Percentiles rank a stretch among this genome's conserved stretches.
phyloP scores from a whole-genome alignment of 177 flowering plant genomes.

The Vitis hybrid region DNA sequence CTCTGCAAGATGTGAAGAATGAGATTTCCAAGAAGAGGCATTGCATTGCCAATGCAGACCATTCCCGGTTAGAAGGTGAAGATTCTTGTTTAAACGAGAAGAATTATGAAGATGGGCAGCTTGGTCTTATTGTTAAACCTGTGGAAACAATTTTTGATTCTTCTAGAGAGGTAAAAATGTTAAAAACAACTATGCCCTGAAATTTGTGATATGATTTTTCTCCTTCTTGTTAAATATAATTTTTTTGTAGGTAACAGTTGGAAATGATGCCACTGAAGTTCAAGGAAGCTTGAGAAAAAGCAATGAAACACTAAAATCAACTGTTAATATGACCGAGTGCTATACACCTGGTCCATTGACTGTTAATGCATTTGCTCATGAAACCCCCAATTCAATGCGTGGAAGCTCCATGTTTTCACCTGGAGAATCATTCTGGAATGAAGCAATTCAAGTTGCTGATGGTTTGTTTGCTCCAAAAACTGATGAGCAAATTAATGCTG shows the following conservation, averaged over 20 bases:
- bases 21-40: conserved; percentile 44
- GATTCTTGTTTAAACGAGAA: conserved; percentile 19
- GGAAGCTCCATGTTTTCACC: conserved; percentile 86
- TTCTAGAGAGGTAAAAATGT: conserved; percentile 27
- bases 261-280: conserved; percentile 18
- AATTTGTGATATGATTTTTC: no score
- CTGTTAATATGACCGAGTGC: conserved; percentile 19
- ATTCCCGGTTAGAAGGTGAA: conserved; percentile 16
- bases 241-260: conserved; percentile 30
- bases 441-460: conserved; percentile 88
- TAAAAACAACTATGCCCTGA: neutral
- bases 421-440: conserved; percentile 94
- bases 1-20: conserved; percentile 30
- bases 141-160: conserved; percentile 14
- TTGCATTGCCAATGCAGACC: conserved; percentile 14
- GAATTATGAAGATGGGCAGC: conserved; percentile 21
- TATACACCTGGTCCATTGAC: conserved; percentile 44
- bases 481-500: conserved; percentile 19
- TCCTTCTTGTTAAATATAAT: neutral
- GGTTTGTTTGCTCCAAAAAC: conserved; percentile 44
- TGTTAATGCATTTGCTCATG: conserved; percentile 25
- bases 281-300: conserved; percentile 60
- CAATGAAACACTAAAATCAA: conserved; percentile 21
- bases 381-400: conserved; percentile 52
- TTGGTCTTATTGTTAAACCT: conserved; percentile 17